Base-by-base conservation (phyloP, 108 stramenopile species). In the Fistulifera pelliculosa region DNA sequence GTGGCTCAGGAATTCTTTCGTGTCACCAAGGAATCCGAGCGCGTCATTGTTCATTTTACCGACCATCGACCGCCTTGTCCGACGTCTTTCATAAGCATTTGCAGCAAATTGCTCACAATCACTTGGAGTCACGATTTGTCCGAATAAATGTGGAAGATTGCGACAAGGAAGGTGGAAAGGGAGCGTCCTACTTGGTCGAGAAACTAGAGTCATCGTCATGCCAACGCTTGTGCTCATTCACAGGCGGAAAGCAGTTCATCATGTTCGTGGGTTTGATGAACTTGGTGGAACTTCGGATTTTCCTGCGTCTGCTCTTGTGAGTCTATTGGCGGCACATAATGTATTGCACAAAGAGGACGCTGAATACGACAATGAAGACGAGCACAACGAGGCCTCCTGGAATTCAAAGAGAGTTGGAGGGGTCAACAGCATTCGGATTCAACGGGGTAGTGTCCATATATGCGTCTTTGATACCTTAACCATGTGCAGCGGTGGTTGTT, bases 11-110 rank as follows among this genome's bases (percentile, higher is more conserved):
- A 86, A 0, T 99, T 99, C 59, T 99, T 99, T 65, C 81, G 90
- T 2, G 93, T 87, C 1, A 65, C 93, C 47, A 97, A 96, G 67
- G 52, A 70, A 18, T 79, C 79, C 26, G 59, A 72, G 47, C 68
- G 93, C 11, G 44, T 97, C 59, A 86, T 96, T n/a, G 80, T 94
- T 7, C 98, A 99, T 74, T 99, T 99, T 92, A 96, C 68, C 71
- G 98, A 8, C 79, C 87, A 7, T 77, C 85, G 0, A 95, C 98
- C 16, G 68, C 85, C n/a, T 61, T 66, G 21, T 99, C 96, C 62
- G 85, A 98, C 47, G 71, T 90, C 8, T 94, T 99, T 49, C 93
- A 99, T 61, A 68, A 73, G 0, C 93, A 95, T 62, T 68, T 99
- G 56, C 65, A 65, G 12, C 68, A 79, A 24, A 69, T 99, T 52